Conservation (phyloP, 225 moss, liverwort and hornwort species). For the Polytrichum commune region DNA sequence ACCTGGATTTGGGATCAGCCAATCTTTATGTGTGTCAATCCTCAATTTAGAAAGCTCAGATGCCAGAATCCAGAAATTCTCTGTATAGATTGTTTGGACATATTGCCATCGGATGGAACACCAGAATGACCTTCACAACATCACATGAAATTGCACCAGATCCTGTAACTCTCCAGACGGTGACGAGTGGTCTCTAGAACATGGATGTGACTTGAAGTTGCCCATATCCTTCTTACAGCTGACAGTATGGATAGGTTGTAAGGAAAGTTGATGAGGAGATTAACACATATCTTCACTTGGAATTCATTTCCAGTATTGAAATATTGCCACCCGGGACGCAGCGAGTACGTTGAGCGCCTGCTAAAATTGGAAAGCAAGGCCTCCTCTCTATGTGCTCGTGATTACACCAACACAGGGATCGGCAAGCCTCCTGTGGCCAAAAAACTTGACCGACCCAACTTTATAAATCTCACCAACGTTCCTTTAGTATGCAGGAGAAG, state of each 20-base stretch:
- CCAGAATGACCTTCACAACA: background rate
- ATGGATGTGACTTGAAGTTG: background rate
- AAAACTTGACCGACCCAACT: background rate
- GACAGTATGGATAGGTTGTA: background rate
- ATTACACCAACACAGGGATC: slow-evolving; percentile 21
- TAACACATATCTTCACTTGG: slow-evolving; percentile 3
- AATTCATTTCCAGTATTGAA: slow-evolving; percentile 27
- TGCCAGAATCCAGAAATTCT: background rate
- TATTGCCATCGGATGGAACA: background rate
- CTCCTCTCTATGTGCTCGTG: slow-evolving; percentile 1
- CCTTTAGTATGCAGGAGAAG: slow-evolving; percentile 3
- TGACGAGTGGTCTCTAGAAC: background rate
- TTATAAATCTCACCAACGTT: slow-evolving; percentile 17
- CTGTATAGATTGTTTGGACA: background rate
- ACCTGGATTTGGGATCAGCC: no score
- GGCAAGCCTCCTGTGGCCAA: slow-evolving; percentile 20
- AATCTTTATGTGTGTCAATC: no score
- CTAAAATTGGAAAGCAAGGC: slow-evolving; percentile 14
- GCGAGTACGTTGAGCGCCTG: slow-evolving; percentile 22
- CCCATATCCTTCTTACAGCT: background rate
- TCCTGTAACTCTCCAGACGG: background rate
- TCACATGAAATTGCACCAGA: background rate
- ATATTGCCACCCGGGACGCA: slow-evolving; percentile 24
- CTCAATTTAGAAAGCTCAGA: no score
- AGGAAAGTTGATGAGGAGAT: background rate